These are phyloP conservation scores for Aureobasidium musti DNA, from an alignment of 2,329 filamentous ascomycete genomes.

Conservation along the genomic window DNA sequence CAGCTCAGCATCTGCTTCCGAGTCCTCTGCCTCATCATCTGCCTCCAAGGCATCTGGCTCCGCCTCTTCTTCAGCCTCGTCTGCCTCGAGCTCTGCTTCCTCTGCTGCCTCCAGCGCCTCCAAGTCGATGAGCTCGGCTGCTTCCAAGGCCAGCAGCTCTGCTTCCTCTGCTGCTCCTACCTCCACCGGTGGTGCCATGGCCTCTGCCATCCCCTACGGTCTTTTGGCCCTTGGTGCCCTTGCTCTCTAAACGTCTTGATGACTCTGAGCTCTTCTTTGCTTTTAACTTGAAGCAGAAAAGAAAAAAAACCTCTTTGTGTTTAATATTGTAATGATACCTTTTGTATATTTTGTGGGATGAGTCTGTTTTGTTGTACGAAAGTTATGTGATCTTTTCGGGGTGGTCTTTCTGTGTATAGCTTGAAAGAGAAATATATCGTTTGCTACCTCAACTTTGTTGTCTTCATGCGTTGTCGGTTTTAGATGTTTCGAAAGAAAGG, in stretches of 20 bases:
- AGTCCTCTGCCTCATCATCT: neutral
- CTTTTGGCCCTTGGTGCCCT: conserved; percentile 32
- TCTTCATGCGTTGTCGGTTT: too few species aligned
- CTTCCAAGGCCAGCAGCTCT: neutral
- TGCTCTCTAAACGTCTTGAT: conserved; percentile 27
- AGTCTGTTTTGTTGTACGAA: neutral
- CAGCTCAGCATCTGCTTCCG: conserved; percentile 10
- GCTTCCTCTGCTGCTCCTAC: conserved; percentile 16
- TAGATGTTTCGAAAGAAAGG: too few species aligned
- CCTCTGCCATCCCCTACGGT: conserved; percentile 30
- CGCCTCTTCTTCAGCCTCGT: conserved; percentile 53
- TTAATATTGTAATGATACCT: conserved; percentile 18
- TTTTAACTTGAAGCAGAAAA: neutral
- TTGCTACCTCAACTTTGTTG: too few species aligned
- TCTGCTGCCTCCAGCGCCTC: conserved; percentile 34
- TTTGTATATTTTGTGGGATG: neutral
- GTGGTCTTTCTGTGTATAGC: neutral
- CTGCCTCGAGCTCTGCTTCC: conserved; percentile 49
- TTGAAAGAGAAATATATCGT: neutral
- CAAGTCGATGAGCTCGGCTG: neutral
- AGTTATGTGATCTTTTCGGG: neutral
- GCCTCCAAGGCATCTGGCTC: conserved; percentile 55
- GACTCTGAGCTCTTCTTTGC: neutral
- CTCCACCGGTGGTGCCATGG: conserved; percentile 30
- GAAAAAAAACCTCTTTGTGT: neutral